Evolutionary conservation across 2,329 filamentous ascomycete genomes (phyloP).

Genomic region (Pseudogymnoascus sp.): DNA sequence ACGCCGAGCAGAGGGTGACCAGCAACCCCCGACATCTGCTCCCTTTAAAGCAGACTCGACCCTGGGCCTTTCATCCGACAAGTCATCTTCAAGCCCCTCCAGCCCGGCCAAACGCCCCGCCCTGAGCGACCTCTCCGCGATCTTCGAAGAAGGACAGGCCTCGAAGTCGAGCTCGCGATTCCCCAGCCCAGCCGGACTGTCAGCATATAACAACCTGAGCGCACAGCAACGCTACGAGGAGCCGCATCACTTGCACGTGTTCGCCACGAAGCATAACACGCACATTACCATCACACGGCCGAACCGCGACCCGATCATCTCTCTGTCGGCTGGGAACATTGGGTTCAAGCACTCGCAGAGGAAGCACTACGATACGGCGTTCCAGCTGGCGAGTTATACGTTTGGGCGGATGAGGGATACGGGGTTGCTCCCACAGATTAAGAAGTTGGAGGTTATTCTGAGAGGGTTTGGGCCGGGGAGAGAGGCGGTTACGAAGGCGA

Average conservation of each 20-base stretch:
- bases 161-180: background rate
- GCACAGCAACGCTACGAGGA: constrained; percentile 36
- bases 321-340: constrained; percentile 74
- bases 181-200: constrained; percentile 11
- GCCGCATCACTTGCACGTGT: constrained; percentile 82
- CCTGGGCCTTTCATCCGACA: background rate
- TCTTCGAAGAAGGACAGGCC: constrained; percentile 7
- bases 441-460: constrained; percentile 68
- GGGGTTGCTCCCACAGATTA: constrained; percentile 67
- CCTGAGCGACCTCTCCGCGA: background rate
- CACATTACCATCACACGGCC: constrained; percentile 86
- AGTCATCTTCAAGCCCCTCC: background rate
- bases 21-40: background rate
- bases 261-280: constrained; percentile 84
- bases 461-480: constrained; percentile 80
- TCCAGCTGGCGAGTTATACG: constrained; percentile 78
- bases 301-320: constrained; percentile 69
- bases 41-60: background rate
- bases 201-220: constrained; percentile 8
- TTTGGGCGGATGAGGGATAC: constrained; percentile 77
- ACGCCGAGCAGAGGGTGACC: background rate
- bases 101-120: background rate
- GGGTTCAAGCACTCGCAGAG: constrained; percentile 81
- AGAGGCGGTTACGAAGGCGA: constrained; percentile 81
- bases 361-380: constrained; percentile 80